Evolutionary conservation across 148 eudicot species (phyloP).

Genomic region (Talinum fruticosum): DNA sequence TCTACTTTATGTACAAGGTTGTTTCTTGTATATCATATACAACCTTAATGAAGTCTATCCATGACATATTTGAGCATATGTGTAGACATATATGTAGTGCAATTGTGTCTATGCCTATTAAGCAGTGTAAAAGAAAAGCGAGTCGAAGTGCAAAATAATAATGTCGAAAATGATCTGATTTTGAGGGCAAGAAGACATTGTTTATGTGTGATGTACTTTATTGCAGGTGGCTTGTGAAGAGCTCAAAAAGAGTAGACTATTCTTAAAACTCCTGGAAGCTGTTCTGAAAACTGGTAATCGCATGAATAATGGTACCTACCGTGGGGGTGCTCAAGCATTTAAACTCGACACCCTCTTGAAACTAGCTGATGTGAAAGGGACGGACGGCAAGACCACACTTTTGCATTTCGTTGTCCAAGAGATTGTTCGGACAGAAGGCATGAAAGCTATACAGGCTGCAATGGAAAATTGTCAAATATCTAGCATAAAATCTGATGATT

Average conservation of each 20-base stretch:
- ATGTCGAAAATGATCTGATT: not conserved
- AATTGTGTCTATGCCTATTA: not conserved
- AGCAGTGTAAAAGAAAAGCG: not conserved
- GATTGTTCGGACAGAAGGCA: constrained; percentile 77
- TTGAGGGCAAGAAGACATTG: not conserved
- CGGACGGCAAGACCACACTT: constrained; percentile 82
- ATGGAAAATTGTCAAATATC: constrained; percentile 47
- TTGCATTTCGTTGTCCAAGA: constrained; percentile 86
- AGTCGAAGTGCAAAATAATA: not conserved
- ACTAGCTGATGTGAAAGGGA: constrained; percentile 83
- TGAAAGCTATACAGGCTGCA: constrained; percentile 46
- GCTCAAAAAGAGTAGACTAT: constrained; percentile 67
- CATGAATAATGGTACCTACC: constrained; percentile 92
- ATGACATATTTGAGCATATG: not conserved
- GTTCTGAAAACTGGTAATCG: constrained; percentile 94
- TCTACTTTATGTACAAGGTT: not conserved
- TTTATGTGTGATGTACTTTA: not conserved
- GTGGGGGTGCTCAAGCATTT: constrained; percentile 90
- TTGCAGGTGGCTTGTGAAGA: constrained; percentile 76
- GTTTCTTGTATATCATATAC: not conserved
- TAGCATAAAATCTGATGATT: constrained; percentile 47
- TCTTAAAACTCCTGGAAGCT: constrained; percentile 85
- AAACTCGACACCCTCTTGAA: constrained; percentile 87
- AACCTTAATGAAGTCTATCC: not conserved
- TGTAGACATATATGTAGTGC: not conserved